Percentiles rank a stretch among this genome's conserved stretches.
These are phyloP conservation scores for Thyridium curvatum DNA, from an alignment of 2,329 filamentous ascomycete species.

Conservation along the genomic window DNA sequence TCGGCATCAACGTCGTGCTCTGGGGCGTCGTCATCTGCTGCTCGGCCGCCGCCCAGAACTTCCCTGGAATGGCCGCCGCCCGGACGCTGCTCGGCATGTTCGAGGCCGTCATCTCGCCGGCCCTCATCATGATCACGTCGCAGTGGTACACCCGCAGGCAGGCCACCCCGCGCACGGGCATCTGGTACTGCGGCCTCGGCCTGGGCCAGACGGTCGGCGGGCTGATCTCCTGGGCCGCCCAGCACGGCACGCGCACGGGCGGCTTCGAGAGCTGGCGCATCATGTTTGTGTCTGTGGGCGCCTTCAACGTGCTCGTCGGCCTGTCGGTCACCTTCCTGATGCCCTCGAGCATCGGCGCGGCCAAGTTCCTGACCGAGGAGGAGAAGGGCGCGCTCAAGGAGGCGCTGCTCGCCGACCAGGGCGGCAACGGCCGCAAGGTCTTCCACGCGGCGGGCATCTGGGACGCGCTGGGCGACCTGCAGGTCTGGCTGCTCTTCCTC, in stretches of 20 bases:
- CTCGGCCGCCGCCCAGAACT: slow-evolving; percentile 12
- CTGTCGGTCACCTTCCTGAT: slow-evolving; percentile 18
- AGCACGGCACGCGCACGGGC: too few relatives aligned
- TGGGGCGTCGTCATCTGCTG: slow-evolving; percentile 1
- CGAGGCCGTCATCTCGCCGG: slow-evolving; percentile 6
- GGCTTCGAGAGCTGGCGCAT: slow-evolving; percentile 11
- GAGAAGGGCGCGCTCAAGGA: slow-evolving; percentile 21
- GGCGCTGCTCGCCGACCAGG: slow-evolving; percentile 27
- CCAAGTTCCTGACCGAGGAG: slow-evolving; percentile 21
- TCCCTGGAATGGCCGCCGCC: slow-evolving; percentile 5
- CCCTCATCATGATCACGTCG: slow-evolving; percentile 13
- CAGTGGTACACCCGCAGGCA: slow-evolving; percentile 23
- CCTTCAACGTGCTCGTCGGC: slow-evolving; percentile 21
- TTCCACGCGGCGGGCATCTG: slow-evolving; percentile 9
- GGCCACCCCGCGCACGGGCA: slow-evolving; percentile 19
- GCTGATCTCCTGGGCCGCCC: too few relatives aligned
- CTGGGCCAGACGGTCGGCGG: too few relatives aligned
- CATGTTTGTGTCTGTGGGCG: slow-evolving; percentile 21
- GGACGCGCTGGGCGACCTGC: slow-evolving; percentile 10
- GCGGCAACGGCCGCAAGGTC: slow-evolving; percentile 18
- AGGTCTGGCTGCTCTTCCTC: slow-evolving; percentile 15
- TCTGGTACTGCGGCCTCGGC: background rate
- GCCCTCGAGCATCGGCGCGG: slow-evolving; percentile 27
- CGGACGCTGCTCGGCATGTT: slow-evolving; percentile 7
- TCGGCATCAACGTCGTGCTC: too few relatives aligned